A percentile compares a stretch with the other conserved stretches of the same genome.
phyloP scores from a whole-genome alignment of 2,329 filamentous ascomycete genomes.

The Blumeria graminis region DNA sequence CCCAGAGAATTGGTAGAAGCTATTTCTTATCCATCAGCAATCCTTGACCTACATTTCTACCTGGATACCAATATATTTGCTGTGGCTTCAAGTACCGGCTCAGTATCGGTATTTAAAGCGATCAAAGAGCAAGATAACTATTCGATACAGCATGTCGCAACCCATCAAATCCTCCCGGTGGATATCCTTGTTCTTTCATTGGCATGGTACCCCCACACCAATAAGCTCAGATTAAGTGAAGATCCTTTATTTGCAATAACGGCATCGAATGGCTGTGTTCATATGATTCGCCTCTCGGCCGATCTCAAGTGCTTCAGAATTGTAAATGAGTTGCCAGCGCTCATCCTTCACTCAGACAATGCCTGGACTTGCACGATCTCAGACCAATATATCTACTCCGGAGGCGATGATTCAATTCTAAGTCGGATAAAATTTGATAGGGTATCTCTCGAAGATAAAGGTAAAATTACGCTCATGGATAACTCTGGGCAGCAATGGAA shows the following conservation, averaged over 20 bases:
- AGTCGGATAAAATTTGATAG: not conserved
- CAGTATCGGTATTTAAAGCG: not conserved
- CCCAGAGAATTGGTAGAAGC: not conserved
- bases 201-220: not conserved
- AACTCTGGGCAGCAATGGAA: not conserved
- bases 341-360: conserved; percentile 1
- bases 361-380: not conserved
- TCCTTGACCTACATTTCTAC: conserved; percentile 2
- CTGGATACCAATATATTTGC: not conserved
- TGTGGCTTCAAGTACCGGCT: not conserved
- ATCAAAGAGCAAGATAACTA: not conserved
- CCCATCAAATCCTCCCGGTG: not conserved
- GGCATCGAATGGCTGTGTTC: not conserved
- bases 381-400: not conserved
- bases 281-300: not conserved
- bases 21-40: not conserved
- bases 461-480: not conserved
- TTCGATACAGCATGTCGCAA: not conserved
- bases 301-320: not conserved
- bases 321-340: not conserved
- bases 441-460: not conserved
- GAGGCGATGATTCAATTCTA: not conserved
- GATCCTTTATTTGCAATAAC: not conserved
- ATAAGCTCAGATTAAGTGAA: not conserved
- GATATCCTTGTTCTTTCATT: not conserved